These are phyloP conservation scores for Erucastrum elatum DNA, from an alignment of 345 rosid species.

Conservation along the genomic window DNA sequence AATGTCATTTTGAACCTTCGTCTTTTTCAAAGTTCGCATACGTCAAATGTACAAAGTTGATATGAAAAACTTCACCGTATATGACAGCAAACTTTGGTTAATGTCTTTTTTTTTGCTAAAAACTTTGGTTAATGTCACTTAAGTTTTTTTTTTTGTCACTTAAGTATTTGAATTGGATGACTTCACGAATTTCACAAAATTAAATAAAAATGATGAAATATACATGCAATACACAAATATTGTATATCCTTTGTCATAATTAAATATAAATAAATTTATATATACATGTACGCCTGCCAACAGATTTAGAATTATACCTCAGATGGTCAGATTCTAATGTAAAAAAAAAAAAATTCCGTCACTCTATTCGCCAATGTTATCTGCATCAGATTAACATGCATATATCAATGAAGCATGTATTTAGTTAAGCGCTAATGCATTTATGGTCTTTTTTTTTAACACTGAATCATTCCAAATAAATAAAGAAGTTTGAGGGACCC, in stretches of 20 bases:
- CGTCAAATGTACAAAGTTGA: conserved; percentile 23
- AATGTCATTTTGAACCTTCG: not conserved
- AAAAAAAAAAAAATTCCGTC: not conserved
- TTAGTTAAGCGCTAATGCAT: not conserved
- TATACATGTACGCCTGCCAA: not conserved
- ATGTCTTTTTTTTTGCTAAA: not conserved
- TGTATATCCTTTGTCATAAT: not conserved
- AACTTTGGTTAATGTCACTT: too few relatives aligned
- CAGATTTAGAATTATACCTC: not conserved
- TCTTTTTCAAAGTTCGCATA: not conserved
- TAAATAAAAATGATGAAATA: not conserved
- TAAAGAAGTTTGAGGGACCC: too few relatives aligned
- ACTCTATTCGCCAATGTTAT: not conserved
- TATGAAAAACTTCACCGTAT: conserved; percentile 16
- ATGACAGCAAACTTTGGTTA: conserved; percentile 34
- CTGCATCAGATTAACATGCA: not conserved
- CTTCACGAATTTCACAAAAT: conserved; percentile 1
- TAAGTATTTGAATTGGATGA: not conserved
- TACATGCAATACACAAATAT: not conserved
- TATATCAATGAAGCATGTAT: not conserved
- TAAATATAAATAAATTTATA: not conserved
- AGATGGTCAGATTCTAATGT: not conserved
- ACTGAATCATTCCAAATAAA: too few relatives aligned
- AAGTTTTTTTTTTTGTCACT: too few relatives aligned
- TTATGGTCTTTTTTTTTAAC: not conserved